These are phyloP conservation scores for Adiantum capillusveneris DNA, from an alignment of 75 land plant species.

Conservation along the genomic window DNA sequence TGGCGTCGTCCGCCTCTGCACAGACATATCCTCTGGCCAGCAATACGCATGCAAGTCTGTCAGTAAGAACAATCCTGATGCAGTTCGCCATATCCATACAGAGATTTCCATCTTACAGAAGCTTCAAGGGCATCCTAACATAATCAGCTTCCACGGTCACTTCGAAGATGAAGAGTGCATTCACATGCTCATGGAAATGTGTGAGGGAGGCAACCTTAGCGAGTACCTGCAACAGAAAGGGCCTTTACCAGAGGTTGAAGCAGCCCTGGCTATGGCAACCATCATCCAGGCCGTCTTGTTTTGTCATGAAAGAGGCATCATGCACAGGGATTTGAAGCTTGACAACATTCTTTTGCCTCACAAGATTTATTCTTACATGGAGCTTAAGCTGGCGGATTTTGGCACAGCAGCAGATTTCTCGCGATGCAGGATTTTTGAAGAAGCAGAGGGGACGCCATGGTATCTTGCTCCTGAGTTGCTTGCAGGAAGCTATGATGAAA, in stretches of 20 bases:
- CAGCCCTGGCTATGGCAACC: constrained; percentile 30
- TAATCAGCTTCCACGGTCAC: constrained; percentile 41
- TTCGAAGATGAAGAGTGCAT: constrained; percentile 53
- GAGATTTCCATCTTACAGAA: constrained; percentile 2
- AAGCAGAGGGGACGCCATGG: constrained; percentile 25
- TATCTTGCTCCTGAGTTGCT: constrained; percentile 51
- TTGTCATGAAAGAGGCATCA: constrained; percentile 22
- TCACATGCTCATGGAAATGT: constrained; percentile 64
- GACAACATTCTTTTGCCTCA: constrained; percentile 22
- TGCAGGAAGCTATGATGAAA: constrained; percentile 41
- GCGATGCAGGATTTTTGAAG: constrained; percentile 29
- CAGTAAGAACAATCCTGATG: not conserved
- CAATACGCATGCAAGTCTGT: not conserved
- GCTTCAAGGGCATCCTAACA: constrained; percentile 46
- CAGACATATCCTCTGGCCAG: not conserved
- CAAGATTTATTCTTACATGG: constrained; percentile 3
- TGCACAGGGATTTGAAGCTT: constrained; percentile 21
- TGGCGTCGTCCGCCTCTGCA: constrained; percentile 2
- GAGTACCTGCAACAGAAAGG: constrained; percentile 45
- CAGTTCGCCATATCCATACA: not conserved
- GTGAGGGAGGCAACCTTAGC: constrained; percentile 67
- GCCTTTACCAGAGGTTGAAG: constrained; percentile 46
- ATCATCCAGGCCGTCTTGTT: constrained; percentile 14
- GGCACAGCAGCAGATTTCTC: constrained; percentile 40
- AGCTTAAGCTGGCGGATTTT: constrained; percentile 51